Conservation (phyloP, 306 rosid species). For the Trichosanthes cucumerina region DNA sequence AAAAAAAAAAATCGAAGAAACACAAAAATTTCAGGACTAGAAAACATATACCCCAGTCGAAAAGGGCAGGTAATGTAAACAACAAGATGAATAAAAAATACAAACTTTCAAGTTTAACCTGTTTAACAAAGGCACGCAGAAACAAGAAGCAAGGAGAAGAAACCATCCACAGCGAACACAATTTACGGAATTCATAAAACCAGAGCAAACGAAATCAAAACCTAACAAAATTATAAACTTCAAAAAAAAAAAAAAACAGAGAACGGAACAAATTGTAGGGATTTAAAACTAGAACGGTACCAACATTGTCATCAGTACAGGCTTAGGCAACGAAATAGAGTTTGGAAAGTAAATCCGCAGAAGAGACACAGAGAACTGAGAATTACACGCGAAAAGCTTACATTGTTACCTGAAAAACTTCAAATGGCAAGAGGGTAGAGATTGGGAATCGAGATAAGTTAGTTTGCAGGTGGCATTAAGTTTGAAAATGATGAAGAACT, state of each 20-base stretch:
- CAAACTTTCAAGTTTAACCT: not conserved
- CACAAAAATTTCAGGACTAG: not conserved
- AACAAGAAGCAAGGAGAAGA: not conserved
- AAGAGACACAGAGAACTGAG: not conserved
- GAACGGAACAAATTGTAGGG: not conserved
- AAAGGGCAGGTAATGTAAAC: not conserved
- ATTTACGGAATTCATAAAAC: not conserved
- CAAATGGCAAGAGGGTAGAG: not conserved
- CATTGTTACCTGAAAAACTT: not conserved
- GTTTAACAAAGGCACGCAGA: not conserved
- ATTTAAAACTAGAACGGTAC: not conserved
- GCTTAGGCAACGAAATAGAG: not conserved
- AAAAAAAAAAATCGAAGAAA: not conserved
- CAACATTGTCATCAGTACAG: not conserved
- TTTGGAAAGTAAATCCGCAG: not conserved
- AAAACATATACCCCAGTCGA: not conserved
- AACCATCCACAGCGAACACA: not conserved
- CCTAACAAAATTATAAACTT: no score
- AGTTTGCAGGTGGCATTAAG: not conserved
- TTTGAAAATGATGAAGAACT: not conserved
- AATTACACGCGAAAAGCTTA: not conserved
- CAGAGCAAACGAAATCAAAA: not conserved
- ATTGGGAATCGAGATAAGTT: not conserved
- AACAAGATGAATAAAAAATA: not conserved
- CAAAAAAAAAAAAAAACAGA: no score